Base-by-base conservation (phyloP, 1,284 basidiomycete species). In the Somion occarium region DNA sequence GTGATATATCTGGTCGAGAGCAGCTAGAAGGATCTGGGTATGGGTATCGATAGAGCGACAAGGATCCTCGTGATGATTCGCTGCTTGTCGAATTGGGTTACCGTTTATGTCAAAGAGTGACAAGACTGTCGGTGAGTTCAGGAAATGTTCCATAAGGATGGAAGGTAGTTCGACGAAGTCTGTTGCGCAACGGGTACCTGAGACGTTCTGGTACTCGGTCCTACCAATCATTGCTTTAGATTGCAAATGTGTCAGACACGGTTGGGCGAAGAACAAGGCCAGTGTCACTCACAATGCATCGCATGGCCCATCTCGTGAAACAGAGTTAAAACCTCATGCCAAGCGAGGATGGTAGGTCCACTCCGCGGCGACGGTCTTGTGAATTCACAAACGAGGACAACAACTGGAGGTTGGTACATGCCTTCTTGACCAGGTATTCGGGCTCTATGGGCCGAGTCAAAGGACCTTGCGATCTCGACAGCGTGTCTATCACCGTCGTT, bases 301-400 rank as follows among this genome's bases (percentile, higher is more conserved):
- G 97, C 96, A 68, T 99, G 96, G 0, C 96, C 96, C 95, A 99
- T 98, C 70, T 99, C 96, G 63, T 99, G 96, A 70, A 97, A 98
- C 19, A 99, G 73, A 1, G 96, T 99, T 66, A 91, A 79, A 7
- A 98, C 91, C 62, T 99, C 94, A 61, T 91, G 87, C 95, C 96
- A 99, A 52, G 88, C 85, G 23, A 99, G 70, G 38, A 88, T 72
- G 0, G 90, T 85, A 1, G 91, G 79, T 1, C 84, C 86, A 27
- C 74, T 70, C n/a, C 76, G 72, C 12, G 78, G 58, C 0, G 77
- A 75, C 12, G 91, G 88, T 20, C 76, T 76, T 13, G 82, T 73
- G 63, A 98, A 98, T 63, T 96, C 94, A 61, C 92, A 97, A 15
- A 96, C 74, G 5, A 99, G 72, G 2, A 97, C 96, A 3, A 98